Conservation (phyloP, 2,329 filamentous ascomycete species). For the Monilinia aucupariae region DNA sequence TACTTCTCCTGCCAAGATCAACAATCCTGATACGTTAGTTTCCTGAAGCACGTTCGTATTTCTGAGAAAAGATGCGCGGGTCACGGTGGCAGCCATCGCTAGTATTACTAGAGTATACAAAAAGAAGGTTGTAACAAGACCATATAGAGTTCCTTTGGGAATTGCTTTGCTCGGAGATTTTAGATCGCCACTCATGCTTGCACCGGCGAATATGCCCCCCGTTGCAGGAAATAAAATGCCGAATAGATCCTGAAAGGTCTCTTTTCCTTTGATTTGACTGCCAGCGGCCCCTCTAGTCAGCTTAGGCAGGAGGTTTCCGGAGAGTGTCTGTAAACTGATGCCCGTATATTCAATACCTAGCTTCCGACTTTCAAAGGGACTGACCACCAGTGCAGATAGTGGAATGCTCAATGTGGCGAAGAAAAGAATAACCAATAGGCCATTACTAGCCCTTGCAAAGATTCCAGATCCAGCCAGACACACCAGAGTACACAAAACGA, state of each 20-base stretch:
- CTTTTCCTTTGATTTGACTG: constrained; percentile 55
- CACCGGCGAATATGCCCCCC: constrained; percentile 60
- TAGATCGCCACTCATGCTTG: constrained; percentile 85
- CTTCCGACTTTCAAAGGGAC: constrained; percentile 59
- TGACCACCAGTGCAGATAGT: constrained; percentile 62
- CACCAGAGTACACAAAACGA: constrained; percentile 66
- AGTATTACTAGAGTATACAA: constrained; percentile 72
- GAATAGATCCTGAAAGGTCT: constrained; percentile 76
- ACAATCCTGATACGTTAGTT: constrained; percentile 66
- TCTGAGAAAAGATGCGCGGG: constrained; percentile 62
- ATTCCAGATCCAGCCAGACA: constrained; percentile 75
- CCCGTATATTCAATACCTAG: constrained; percentile 73
- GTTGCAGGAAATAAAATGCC: constrained; percentile 74
- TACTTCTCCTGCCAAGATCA: constrained; percentile 77
- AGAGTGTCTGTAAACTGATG: constrained; percentile 62
- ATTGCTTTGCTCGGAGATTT: constrained; percentile 79
- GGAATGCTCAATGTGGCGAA: constrained; percentile 77
- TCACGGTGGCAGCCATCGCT: constrained; percentile 71
- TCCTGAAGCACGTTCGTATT: constrained; percentile 72
- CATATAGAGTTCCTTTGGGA: constrained; percentile 75
- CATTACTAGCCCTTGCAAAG: constrained; percentile 76
- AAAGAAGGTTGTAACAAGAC: constrained; percentile 68
- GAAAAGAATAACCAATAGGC: constrained; percentile 63
- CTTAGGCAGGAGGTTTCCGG: constrained; percentile 65
- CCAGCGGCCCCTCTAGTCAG: constrained; percentile 58